Base-by-base conservation (phyloP, 345 rosid species). In the Eucalyptus microcorys region DNA sequence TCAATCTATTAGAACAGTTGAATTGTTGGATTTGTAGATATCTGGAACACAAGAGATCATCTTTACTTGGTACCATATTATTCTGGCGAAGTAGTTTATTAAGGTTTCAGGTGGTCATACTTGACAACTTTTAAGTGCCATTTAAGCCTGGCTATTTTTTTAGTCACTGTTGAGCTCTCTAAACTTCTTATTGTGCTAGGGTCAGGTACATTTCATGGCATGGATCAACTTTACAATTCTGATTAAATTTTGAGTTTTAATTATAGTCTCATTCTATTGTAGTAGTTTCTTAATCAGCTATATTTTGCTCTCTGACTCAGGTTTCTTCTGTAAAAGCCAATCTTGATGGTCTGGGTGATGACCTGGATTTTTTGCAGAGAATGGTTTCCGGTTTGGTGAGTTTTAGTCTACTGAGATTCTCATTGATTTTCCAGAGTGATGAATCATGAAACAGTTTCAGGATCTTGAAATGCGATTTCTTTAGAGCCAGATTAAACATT, bases 331-430 rank as follows among this genome's bases (percentile, higher is more conserved):
- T 98, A 91, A 90, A 92, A 88, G 92, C 90, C 55, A 95, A 94
- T 93, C 92, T 98, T 88, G 89, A 93, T 86, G 93, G 91, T 49
- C 94, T 96, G 87, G 97, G 94, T 86, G 90, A 88, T 92, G 94
- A 94, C 57, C 92, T 98, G 94, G 92, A 90, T 45, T 93, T 93
- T 50, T 91, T 97, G 95, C 97, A 96, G 88, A 66, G 64, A 87
- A 87, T 95, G 91, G 94, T 96, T 88, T 92, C 92, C 89, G 92
- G 94, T 88, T 91, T 95, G 97, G 99, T 96, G 92, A 92, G 98
- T 49, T 86, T 66, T 37, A 8, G 11, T 76, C 37, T 37, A 37
- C 47, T 76, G 83, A 76, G 83, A 76, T 76, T 76, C 83, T 76
- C 83, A 76, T 76, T 76, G 83, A 37, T 21, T 76, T 76, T 76